Base-by-base conservation (phyloP, 2,329 filamentous ascomycete genomes). In the Stagonosporopsis cucurbitacearum region DNA sequence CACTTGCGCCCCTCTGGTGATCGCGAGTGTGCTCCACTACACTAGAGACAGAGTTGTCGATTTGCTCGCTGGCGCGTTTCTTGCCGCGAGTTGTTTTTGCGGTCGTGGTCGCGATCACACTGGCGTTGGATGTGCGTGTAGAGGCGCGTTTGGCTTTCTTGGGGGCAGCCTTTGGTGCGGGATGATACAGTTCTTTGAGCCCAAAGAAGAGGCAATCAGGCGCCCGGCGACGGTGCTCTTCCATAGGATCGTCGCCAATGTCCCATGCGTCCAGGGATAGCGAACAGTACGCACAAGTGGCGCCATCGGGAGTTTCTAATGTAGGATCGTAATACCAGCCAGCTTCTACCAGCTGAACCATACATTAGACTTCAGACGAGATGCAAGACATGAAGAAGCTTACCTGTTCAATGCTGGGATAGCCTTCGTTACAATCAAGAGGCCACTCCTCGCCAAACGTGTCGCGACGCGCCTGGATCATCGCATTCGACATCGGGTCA, bases 181-280 rank as follows among this genome's bases (percentile, higher is more conserved):
- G 67, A 54, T 70, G 69, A 63, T 74, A 78, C 83, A 77, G 89
- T 89, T 25, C 83, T 79, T 26, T 81, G 25, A 96, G 84, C 1
- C 80, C 77, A 70, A 98, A 98, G 78, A 96, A 98, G 13, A 86
- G 82, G 71, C 95, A 99, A 22, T 88, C 82, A 0, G 91, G 86
- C 1, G 88, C 89, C 64, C 95, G 87, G 50, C 85, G 87, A 66
- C 88, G 86, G 72, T 99, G 95, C 72, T 99, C 95, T 58, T 96
- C 88, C 87, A 89, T 85, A 58, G 95, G 95, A 71, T 96, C 91
- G 74, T 99, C 95, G 56, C 88, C 88, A 1, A 89, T 88, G 71
- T 98, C 95, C 95, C 96, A 99, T 6, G 92, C 92, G 74, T 98
- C 94, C 11, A 99, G 83, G 11, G 89, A 92, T 15, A 98, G 79